These are phyloP conservation scores for Euphorbia peplus DNA, from an alignment of 345 rosid species.

Conservation along the genomic window DNA sequence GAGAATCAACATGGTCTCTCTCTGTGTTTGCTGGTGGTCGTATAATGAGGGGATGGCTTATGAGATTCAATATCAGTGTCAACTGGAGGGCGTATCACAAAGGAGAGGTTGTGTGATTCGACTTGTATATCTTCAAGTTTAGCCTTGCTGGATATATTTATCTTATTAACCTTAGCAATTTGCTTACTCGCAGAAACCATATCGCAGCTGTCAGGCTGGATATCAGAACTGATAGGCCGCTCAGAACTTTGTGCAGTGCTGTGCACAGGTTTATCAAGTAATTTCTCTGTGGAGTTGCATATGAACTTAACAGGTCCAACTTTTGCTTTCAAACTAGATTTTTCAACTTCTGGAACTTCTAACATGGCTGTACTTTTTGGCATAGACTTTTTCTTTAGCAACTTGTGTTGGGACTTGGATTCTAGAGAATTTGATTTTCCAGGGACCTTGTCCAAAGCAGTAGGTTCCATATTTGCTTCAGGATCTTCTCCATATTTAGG, in stretches of 20 bases:
- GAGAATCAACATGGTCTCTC: slow-evolving; percentile 56
- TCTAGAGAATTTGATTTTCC: slow-evolving; percentile 55
- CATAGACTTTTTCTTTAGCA: slow-evolving; percentile 52
- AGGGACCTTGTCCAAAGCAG: slow-evolving; percentile 52
- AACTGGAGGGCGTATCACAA: slow-evolving; percentile 28
- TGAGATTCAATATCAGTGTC: slow-evolving; percentile 49
- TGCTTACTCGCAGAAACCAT: slow-evolving; percentile 51
- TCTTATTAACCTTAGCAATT: slow-evolving; percentile 55
- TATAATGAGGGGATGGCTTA: slow-evolving; percentile 54
- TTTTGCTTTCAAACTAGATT: slow-evolving; percentile 47
- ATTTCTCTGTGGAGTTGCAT: slow-evolving; percentile 53
- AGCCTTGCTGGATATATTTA: slow-evolving; percentile 64
- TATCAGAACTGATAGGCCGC: slow-evolving; percentile 40
- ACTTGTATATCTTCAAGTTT: slow-evolving; percentile 55
- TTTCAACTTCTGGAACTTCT: slow-evolving; percentile 60
- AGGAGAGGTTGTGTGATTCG: slow-evolving; percentile 22
- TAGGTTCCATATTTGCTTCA: slow-evolving; percentile 50
- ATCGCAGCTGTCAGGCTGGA: slow-evolving; percentile 19
- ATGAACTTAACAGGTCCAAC: slow-evolving; percentile 69
- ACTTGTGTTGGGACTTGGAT: slow-evolving; percentile 51
- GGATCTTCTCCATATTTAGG: slow-evolving; percentile 87
- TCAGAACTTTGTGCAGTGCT: slow-evolving; percentile 53
- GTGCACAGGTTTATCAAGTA: slow-evolving; percentile 46
- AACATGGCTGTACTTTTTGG: slow-evolving; percentile 45
- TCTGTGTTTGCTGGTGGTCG: slow-evolving; percentile 56